These are phyloP conservation scores for Monosporozyma aerobia DNA, from an alignment of 805 yeast genomes.

Conservation along the genomic window DNA sequence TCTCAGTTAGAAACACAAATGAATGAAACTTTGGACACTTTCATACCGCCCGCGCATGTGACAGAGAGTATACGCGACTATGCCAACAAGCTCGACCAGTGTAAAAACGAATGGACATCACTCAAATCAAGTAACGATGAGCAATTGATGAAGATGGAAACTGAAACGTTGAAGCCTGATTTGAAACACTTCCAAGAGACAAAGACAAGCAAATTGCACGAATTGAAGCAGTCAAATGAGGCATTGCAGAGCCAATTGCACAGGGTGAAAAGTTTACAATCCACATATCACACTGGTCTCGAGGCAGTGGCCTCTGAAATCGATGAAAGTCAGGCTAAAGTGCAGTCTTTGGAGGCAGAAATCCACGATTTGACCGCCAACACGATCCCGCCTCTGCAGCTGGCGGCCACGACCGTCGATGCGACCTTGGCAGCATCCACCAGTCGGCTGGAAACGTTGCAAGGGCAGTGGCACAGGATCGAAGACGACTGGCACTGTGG, in stretches of 20 bases:
- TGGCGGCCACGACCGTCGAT: background rate
- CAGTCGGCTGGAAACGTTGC: background rate
- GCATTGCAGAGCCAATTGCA: background rate
- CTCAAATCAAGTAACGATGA: background rate
- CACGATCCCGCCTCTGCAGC: background rate
- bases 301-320: background rate
- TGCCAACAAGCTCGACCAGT: background rate
- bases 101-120: background rate
- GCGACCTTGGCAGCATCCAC: background rate
- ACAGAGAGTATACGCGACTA: background rate
- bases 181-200: background rate
- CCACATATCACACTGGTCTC: background rate
- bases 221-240: background rate
- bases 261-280: background rate
- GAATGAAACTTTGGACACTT: slow-evolving; percentile 6
- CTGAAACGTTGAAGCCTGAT: background rate
- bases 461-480: background rate
- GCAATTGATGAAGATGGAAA: background rate
- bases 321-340: background rate
- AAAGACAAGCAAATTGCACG: background rate
- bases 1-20: slow-evolving; percentile 16
- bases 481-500: background rate
- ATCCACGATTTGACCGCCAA: background rate
- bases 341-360: background rate
- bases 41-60: background rate